Percentiles rank a stretch among this genome's conserved stretches.
Conservation (phyloP, 805 yeast species). For the Pichia manshurica region DNA sequence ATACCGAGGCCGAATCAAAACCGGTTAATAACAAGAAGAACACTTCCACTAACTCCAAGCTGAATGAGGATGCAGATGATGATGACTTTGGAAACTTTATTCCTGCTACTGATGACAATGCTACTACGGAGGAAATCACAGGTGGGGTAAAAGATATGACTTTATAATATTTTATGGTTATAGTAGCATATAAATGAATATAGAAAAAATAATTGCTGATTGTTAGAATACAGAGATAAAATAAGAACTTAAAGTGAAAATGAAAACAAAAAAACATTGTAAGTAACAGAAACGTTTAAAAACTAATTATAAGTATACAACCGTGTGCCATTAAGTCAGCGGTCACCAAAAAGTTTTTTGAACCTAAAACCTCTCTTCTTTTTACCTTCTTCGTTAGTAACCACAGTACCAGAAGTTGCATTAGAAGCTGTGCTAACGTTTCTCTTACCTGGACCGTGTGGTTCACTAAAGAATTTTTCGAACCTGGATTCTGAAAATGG, state of each 20-base stretch:
- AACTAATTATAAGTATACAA: neutral
- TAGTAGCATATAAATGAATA: neutral
- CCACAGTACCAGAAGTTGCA: constrained; percentile 19
- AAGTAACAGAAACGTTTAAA: neutral
- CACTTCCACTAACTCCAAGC: too few relatives aligned
- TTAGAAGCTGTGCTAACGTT: constrained; percentile 10
- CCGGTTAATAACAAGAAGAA: neutral
- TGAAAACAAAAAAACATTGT: neutral
- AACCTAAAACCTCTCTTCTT: constrained; percentile 31
- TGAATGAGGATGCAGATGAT: constrained; percentile 24
- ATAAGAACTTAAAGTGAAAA: neutral
- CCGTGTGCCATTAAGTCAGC: constrained; percentile 1
- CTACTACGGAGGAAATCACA: neutral
- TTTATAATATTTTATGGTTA: neutral
- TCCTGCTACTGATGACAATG: constrained; percentile 18
- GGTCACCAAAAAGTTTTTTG: constrained; percentile 31
- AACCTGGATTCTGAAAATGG: constrained; percentile 11
- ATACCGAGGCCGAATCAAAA: constrained; percentile 20
- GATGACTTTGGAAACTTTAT: constrained; percentile 32
- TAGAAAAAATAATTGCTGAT: too few relatives aligned
- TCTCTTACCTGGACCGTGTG: constrained; percentile 14
- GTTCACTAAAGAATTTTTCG: constrained; percentile 15
- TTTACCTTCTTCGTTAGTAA: constrained; percentile 11
- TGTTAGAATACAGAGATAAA: too few relatives aligned
- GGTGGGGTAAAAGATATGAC: neutral